These are phyloP conservation scores for Candida lessepsii DNA, from an alignment of 805 yeast species.

Conservation along the genomic window DNA sequence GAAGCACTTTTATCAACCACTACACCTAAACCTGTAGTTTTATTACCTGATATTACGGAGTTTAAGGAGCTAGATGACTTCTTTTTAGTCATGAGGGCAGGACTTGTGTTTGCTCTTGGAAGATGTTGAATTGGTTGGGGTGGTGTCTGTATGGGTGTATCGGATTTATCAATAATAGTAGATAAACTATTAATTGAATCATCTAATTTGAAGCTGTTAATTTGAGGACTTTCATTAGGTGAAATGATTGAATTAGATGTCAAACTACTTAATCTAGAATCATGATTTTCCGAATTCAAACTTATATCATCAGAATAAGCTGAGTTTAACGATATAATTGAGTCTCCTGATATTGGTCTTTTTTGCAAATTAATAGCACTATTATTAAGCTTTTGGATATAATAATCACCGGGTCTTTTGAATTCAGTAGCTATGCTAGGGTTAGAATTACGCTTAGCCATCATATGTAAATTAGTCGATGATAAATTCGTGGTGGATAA, in stretches of 20 bases:
- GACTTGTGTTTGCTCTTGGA: conserved; percentile 1
- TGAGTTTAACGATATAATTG: conserved; percentile 31
- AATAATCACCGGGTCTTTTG: conserved; percentile 43
- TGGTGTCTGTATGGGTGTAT: conserved; percentile 7
- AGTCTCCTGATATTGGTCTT: conserved; percentile 34
- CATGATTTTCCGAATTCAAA: conserved; percentile 30
- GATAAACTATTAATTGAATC: conserved; percentile 15
- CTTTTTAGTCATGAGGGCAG: not conserved
- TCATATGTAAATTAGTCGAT: conserved; percentile 7
- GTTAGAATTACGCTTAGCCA: conserved; percentile 9
- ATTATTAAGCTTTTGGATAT: conserved; percentile 29
- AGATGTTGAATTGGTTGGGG: too few species aligned
- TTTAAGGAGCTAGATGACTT: not conserved
- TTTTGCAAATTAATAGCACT: conserved; percentile 19
- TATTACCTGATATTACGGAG: too few species aligned
- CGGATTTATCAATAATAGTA: conserved; percentile 12
- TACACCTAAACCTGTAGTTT: conserved; percentile 3
- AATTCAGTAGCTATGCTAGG: conserved; percentile 8
- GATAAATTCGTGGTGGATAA: conserved; percentile 8
- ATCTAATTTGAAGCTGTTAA: conserved; percentile 14
- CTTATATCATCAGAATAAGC: conserved; percentile 36
- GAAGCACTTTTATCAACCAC: conserved; percentile 9
- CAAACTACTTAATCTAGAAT: conserved; percentile 39
- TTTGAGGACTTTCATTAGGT: conserved; percentile 20
- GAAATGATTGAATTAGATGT: conserved; percentile 23